Evolutionary conservation across 495 filamentous ascomycete genomes (phyloP).

Genomic region (Xylaria venustula): DNA sequence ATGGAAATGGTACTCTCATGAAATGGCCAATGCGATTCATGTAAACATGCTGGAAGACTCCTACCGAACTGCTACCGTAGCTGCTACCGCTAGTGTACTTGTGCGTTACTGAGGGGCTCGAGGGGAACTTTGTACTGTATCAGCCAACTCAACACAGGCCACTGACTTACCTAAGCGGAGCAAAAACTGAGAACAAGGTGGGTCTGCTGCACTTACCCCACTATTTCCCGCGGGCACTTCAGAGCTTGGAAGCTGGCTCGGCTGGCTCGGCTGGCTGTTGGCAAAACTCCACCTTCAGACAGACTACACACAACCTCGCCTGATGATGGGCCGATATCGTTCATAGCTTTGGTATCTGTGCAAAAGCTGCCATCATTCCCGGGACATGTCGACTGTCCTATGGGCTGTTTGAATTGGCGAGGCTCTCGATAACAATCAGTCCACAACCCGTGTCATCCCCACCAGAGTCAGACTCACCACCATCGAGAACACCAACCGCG

Average conservation of each 20-base stretch:
- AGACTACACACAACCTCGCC: slow-evolving; percentile 6
- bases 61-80: no score
- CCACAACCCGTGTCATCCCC: background rate
- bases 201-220: background rate
- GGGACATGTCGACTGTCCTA: slow-evolving; percentile 10
- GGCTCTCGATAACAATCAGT: background rate
- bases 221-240: no score
- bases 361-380: slow-evolving; percentile 2
- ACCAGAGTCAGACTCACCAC: background rate
- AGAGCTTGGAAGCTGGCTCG: background rate
- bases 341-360: slow-evolving; percentile 19
- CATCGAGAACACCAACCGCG: slow-evolving; percentile 15
- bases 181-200: no score
- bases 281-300: slow-evolving; percentile 9
- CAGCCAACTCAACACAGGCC: no score
- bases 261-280: no score
- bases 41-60: no score
- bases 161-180: no score
- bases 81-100: background rate
- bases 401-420: slow-evolving; percentile 6
- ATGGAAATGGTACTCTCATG: no score
- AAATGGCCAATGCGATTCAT: no score
- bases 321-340: slow-evolving; percentile 16
- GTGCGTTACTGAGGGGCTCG: no score
- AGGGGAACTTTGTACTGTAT: no score